Evolutionary conservation across 352 stramenopile genomes (phyloP), one percentile per base, ranked within the genome.

Genomic region (Phytopythium delawarense): DNA sequence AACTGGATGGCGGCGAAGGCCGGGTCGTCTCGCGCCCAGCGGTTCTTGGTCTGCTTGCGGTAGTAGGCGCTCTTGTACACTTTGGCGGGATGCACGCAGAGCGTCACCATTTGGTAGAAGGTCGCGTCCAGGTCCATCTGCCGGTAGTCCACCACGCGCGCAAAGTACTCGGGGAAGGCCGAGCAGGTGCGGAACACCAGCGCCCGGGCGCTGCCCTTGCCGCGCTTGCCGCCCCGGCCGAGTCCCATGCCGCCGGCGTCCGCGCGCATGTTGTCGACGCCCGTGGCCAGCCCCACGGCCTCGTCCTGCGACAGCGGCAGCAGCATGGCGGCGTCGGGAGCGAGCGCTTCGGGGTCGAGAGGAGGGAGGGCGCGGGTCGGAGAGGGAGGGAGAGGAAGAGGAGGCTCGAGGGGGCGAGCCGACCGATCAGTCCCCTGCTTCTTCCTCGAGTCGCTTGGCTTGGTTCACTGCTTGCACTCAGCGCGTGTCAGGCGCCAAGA

Each of bases 1-100:
- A 96, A 76, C 73, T 99, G 94, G 46, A 99, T 89, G 42, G 98
- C 94, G 7, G 91, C 90, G 81, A 99, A 99, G 6, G 96, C 97
- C 8, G 94, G 94, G 69, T 98, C 94, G 68, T 99, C 97, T 53
- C 97, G 76, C 20, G 97, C 96, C 97, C 97, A 99, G 52, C 98
- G 96, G 72, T 99, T 99, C 81, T 99, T 99, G 32, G 96, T 99
- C 75, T 99, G 83, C 62, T 92, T 92, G 59, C 83, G 83, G 65
- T 92, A 94, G 63, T 92, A 92, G 1, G 83, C 83, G 63, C 84
- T 94, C 66, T 92, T 92, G 71, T 92, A 96, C 37, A 96, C 87
- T 65, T 96, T 96, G 35, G 79, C 66, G 2, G 87, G 87, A 62
- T 92, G 79, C 52, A 92, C 74, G 52, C 81, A 94, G 34, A 96